Percentiles rank a stretch among this genome's conserved stretches.
phyloP scores from a whole-genome alignment of 148 eudicot species.

The Oxyria digyna region DNA sequence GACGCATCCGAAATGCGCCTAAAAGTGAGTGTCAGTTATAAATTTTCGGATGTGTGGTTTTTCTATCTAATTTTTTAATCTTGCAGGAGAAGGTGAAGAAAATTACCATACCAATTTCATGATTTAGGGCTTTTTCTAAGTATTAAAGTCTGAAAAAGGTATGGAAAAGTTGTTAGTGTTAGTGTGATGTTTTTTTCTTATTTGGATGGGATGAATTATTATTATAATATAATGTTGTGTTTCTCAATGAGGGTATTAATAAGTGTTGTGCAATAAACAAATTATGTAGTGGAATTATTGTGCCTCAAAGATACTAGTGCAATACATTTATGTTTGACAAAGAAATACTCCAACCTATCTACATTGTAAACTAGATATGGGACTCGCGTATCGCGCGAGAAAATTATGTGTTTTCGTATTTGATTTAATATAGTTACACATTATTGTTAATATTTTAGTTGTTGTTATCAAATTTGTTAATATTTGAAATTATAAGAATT shows the following conservation, averaged over 20 bases:
- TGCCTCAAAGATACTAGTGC: not conserved
- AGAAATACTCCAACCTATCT: not conserved
- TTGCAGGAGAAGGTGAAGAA: not conserved
- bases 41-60: too few species aligned
- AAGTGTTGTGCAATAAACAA: not conserved
- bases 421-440: too few species aligned
- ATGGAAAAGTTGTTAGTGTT: not conserved
- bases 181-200: not conserved
- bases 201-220: not conserved
- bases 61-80: too few species aligned
- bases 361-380: too few species aligned
- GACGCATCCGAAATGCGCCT: too few species aligned
- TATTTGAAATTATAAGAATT: too few species aligned
- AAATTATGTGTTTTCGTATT: too few species aligned
- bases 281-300: not conserved
- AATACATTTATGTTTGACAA: not conserved
- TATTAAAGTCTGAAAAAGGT: not conserved
- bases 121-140: not conserved
- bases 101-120: not conserved
- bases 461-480: too few species aligned
- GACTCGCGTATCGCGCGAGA: too few species aligned
- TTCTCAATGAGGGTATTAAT: not conserved
- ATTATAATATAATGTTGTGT: not conserved
- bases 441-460: too few species aligned
- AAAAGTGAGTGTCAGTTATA: too few species aligned